Evolutionary conservation across 208 protist genomes (phyloP).

Genomic region (Crithidia bombi): DNA sequence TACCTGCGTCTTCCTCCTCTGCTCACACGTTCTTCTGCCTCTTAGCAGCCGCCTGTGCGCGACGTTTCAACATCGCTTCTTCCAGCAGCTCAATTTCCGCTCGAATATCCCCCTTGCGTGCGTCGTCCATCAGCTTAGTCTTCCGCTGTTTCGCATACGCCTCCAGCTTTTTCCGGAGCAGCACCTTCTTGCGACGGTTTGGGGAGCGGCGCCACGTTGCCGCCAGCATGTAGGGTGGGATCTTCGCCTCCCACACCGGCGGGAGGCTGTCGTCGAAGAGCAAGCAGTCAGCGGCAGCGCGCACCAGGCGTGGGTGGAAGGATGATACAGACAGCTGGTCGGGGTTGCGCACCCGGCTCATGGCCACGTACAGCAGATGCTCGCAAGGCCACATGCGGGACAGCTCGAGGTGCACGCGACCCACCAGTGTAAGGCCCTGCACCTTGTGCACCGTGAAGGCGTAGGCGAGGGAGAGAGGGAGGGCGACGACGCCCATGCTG

Average conservation of each 20-base stretch:
- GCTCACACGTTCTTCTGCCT: not conserved
- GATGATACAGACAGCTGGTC: conserved; percentile 79
- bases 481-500: conserved; percentile 55
- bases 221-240: conserved; percentile 61
- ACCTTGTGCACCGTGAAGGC: conserved; percentile 94
- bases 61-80: conserved; percentile 28
- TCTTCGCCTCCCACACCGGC: conserved; percentile 39
- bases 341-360: conserved; percentile 87
- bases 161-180: conserved; percentile 39
- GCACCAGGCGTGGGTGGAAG: conserved; percentile 65
- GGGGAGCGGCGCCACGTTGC: conserved; percentile 65
- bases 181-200: conserved; percentile 51
- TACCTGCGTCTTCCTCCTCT: not conserved
- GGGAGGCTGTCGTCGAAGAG: conserved; percentile 85
- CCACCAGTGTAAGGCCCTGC: conserved; percentile 87
- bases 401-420: conserved; percentile 85
- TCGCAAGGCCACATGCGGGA: conserved; percentile 90
- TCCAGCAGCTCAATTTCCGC: conserved; percentile 34
- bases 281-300: conserved; percentile 67
- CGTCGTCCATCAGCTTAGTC: conserved; percentile 16
- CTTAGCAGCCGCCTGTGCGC: conserved; percentile 14
- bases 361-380: conserved; percentile 89
- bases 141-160: conserved; percentile 22
- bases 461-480: conserved; percentile 87
- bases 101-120: conserved; percentile 21